phyloP scores from a whole-genome alignment of 805 yeast species.

The Yarrowia yakushimensis region DNA sequence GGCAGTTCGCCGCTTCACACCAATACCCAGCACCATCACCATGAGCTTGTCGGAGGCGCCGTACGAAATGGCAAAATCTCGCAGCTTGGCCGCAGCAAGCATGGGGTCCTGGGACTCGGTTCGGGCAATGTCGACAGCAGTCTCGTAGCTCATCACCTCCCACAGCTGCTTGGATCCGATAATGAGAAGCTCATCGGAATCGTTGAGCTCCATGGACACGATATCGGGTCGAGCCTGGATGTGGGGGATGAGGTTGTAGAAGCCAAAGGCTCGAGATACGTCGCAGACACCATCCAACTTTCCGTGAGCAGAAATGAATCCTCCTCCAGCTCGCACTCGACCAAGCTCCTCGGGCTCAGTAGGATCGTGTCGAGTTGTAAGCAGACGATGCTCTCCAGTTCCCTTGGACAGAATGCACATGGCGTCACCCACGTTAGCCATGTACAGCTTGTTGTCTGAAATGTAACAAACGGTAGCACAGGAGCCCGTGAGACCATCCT shows the following conservation, averaged over 20 bases:
- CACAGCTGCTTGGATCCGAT: conserved; percentile 81
- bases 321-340: conserved; percentile 88
- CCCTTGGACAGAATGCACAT: conserved; percentile 73
- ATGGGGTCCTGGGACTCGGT: conserved; percentile 74
- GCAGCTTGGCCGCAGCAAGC: conserved; percentile 84
- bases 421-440: conserved; percentile 90
- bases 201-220: conserved; percentile 54
- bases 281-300: conserved; percentile 77
- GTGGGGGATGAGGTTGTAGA: conserved; percentile 79
- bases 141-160: conserved; percentile 76
- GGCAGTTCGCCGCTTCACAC: conserved; percentile 28
- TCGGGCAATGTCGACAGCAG: conserved; percentile 87
- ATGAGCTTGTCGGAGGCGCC: conserved; percentile 78
- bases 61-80: conserved; percentile 92
- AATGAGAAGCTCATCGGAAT: conserved; percentile 78
- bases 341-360: conserved; percentile 60
- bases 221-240: conserved; percentile 85
- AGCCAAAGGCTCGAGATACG: conserved; percentile 90
- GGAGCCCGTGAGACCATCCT: conserved; percentile 77
- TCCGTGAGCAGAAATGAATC: conserved; percentile 80
- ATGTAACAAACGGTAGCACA: conserved; percentile 79
- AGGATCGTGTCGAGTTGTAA: conserved; percentile 82
- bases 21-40: conserved; percentile 71
- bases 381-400: conserved; percentile 72
- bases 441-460: conserved; percentile 62